Base-by-base conservation (phyloP, 139 green algal species). In the Chlamydomonas schloesseri region DNA sequence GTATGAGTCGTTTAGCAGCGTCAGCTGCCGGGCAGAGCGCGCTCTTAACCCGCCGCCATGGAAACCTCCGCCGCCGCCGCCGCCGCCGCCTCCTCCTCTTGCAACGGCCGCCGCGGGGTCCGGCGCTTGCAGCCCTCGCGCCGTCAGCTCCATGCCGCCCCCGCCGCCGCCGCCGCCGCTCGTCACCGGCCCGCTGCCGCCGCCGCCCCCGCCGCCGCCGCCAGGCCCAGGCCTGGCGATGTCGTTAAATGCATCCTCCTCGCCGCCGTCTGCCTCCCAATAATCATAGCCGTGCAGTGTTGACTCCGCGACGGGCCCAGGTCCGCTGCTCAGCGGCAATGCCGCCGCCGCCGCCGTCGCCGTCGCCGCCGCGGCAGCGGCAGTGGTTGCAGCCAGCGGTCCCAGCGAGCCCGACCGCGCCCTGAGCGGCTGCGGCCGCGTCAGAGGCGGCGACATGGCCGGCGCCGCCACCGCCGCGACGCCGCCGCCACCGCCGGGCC, bases 91-190 rank as follows among this genome's bases (percentile, higher is more conserved):
- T 29, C 73, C 46, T 11, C 28, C 47, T 47, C 28, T n/a, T n/a
- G n/a, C n/a, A n/a, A n/a, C n/a, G n/a, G n/a, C n/a, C 29, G 29
- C 57, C 31, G 73, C 73, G 2, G 42, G 42, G 42, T 50, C 42
- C 6, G 6, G 42, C 6, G 42, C 42, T 50, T 50, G 42, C 42
- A 81, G 50, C 6, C 31, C 29, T 24, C 73, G 29, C 53, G 55
- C 34, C 33, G 73, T 81, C n/a, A 81, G 55, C 50, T 81, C 73
- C 73, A 81, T 69, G 53, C 50, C 69, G 50, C 47, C 65, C 50
- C 73, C 73, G 53, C 29, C 50, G 60, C 37, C 71, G 46, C 42
- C 42, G 42, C 42, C 42, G 42, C 42, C 42, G 8, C 42, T 50
- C 8, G 42, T 50, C 8, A 50, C 42, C 42, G 42, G 42, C 42